Evolutionary conservation across 2,329 filamentous ascomycete genomes (phyloP), one percentile per base, ranked within the genome.

Genomic region (Colletotrichum kahawae): DNA sequence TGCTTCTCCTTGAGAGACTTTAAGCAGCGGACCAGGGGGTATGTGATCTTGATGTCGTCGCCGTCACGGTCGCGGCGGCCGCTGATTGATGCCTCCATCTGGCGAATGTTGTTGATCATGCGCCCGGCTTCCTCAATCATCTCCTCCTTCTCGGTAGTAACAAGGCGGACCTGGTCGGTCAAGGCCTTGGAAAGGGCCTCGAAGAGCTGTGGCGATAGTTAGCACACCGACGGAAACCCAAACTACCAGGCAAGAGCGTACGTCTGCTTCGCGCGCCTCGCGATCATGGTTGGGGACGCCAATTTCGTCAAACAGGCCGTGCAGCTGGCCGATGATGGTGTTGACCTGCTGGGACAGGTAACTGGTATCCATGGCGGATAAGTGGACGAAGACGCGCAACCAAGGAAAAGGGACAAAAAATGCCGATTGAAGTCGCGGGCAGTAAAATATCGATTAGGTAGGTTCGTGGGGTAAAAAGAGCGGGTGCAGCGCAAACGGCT

Each of bases 271-370:
- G 81, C 97, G 91, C 65, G 92, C 90, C 82, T 98, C 95, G 81
- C 97, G 94, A 84, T 98, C 97, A 92, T 98, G 95, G 81, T 88
- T 92, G 33, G 96, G 92, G n/a, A 99, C 94, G 74, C 97, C 97
- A 81, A 99, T 99, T 83, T 99, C 96, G 84, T 99, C 97, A 82
- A 98, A 99, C 73, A 98, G 91, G 78, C 94, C 94, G 85, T 98
- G 96, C 76, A 99, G 91, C 86, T 98, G 95, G 84, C 92, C 92
- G 83, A 98, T 95, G 82, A 98, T 98, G 81, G 92, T 95, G 79
- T 95, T 97, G 86, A 99, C 95, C 91, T 98, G 97, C 84, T 97
- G 95, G 80, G 95, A 94, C 82, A 98, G 90, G 85, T 97, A 97
- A 84, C 94, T 95, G 74, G 96, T 95, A 86, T 98, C 96, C 93